Conservation (phyloP, 768 basidiomycete species). For the Trametes maxima region DNA sequence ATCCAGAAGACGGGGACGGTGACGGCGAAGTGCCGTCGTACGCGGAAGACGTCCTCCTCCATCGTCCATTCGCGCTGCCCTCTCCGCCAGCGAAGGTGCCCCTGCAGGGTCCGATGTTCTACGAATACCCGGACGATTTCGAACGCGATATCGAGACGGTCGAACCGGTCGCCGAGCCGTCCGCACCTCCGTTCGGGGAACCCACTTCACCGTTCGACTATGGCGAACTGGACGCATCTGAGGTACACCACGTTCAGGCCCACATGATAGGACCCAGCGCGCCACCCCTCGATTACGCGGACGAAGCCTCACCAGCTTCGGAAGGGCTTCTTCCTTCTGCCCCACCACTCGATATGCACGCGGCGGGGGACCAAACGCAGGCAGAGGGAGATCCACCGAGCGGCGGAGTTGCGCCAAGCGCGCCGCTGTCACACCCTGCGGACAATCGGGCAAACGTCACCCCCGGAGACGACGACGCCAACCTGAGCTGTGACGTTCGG, state of each 20-base stretch:
- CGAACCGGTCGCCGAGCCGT: slow-evolving; percentile 25
- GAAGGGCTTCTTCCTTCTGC: slow-evolving; percentile 13
- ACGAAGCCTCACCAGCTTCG: neutral
- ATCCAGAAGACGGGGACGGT: slow-evolving; percentile 1
- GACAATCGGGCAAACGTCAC: slow-evolving; percentile 8
- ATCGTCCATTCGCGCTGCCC: slow-evolving; percentile 22
- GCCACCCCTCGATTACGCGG: slow-evolving; percentile 13
- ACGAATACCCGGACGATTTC: slow-evolving; percentile 33
- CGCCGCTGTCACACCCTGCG: slow-evolving; percentile 2
- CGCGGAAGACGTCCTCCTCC: slow-evolving; percentile 21
- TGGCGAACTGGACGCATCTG: neutral
- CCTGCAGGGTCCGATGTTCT: slow-evolving; percentile 28
- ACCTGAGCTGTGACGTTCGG: neutral
- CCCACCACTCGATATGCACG: neutral
- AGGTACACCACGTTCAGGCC: no score
- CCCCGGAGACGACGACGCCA: neutral
- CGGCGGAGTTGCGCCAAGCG: slow-evolving; percentile 1
- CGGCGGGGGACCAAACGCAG: neutral
- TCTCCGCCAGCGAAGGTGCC: slow-evolving; percentile 29
- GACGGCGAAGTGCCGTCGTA: slow-evolving; percentile 22
- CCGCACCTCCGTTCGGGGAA: slow-evolving; percentile 9
- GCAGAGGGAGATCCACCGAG: neutral
- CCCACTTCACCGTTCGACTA: neutral
- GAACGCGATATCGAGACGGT: slow-evolving; percentile 28
- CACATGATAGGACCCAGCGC: slow-evolving; percentile 8